These are phyloP conservation scores for Pulveroboletus sp. DNA, from an alignment of 768 basidiomycete genomes.

Conservation along the genomic window DNA sequence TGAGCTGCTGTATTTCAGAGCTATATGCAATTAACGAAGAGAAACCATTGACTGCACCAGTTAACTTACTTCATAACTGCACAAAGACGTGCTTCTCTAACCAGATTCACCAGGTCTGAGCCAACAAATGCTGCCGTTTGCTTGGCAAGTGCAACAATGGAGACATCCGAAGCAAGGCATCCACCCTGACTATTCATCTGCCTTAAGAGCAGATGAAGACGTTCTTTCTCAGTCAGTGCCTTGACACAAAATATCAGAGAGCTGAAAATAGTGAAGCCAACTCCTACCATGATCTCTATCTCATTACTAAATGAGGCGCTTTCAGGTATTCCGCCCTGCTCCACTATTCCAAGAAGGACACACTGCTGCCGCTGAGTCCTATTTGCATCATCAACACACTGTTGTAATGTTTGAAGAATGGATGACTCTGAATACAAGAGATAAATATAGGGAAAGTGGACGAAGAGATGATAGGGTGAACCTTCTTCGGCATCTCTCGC, in stretches of 20 bases:
- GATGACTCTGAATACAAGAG: conserved; percentile 43
- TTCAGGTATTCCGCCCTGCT: conserved; percentile 58
- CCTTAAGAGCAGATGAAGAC: conserved; percentile 54
- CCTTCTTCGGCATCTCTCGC: conserved; percentile 63
- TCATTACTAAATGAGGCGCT: conserved; percentile 84
- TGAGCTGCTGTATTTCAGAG: background rate
- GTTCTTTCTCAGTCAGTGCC: conserved; percentile 78
- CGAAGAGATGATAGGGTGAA: background rate
- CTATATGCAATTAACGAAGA: conserved; percentile 2
- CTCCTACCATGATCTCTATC: conserved; percentile 61
- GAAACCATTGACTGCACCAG: background rate
- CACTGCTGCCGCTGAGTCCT: conserved; percentile 63
- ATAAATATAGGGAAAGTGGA: background rate
- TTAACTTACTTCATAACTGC: conserved; percentile 31
- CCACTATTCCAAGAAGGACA: conserved; percentile 68
- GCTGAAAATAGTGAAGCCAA: background rate
- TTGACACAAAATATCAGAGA: conserved; percentile 26
- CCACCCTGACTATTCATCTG: conserved; percentile 35
- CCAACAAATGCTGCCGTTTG: conserved; percentile 92
- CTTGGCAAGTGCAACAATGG: conserved; percentile 62
- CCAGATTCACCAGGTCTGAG: conserved; percentile 70
- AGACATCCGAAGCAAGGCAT: conserved; percentile 69
- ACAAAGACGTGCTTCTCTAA: conserved; percentile 50
- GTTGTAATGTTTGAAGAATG: conserved; percentile 53
- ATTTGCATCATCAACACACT: conserved; percentile 60